Percentiles rank a stretch among this genome's conserved stretches.
phyloP scores from a whole-genome alignment of 192 early-diverging fungal species.

The Phycomyces blakesleeanus region DNA sequence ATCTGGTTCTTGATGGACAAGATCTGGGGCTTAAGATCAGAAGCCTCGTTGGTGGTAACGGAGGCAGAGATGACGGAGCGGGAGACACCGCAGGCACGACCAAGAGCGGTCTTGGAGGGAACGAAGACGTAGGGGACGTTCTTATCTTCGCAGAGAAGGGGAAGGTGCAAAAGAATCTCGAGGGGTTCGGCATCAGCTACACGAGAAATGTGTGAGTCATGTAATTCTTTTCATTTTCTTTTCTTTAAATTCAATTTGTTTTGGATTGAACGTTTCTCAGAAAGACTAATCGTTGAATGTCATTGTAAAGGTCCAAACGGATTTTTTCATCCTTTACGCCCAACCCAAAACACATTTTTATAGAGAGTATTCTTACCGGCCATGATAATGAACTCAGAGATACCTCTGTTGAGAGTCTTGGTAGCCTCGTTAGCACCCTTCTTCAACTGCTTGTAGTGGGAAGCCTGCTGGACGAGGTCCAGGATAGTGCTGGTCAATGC shows the following conservation, averaged over 20 bases:
- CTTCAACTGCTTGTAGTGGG: constrained; percentile 99
- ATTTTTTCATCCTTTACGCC: not conserved
- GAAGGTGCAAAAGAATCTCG: constrained; percentile 96
- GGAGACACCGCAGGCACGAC: constrained; percentile 96
- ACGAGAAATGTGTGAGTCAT: not conserved
- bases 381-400: constrained; percentile 98
- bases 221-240: not conserved
- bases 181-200: constrained; percentile 93
- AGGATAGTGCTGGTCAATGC: constrained; percentile 87
- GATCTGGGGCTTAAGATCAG: constrained; percentile 93
- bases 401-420: constrained; percentile 98
- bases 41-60: constrained; percentile 97
- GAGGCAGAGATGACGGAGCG: constrained; percentile 89
- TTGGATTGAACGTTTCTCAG: not conserved
- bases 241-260: not conserved
- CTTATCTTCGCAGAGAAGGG: constrained; percentile 99
- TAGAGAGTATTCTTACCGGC: constrained; percentile 48
- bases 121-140: constrained; percentile 99
- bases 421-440: constrained; percentile 99
- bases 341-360: not conserved
- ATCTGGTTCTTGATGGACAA: constrained; percentile 86
- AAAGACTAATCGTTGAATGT: constrained; percentile 4
- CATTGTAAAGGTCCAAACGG: not conserved
- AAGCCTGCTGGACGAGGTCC: constrained; percentile 97
- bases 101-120: constrained; percentile 92